Percentiles rank a stretch among this genome's conserved stretches.
Conservation (phyloP, 768 basidiomycete species). For the Cystobasidium onofrii region DNA sequence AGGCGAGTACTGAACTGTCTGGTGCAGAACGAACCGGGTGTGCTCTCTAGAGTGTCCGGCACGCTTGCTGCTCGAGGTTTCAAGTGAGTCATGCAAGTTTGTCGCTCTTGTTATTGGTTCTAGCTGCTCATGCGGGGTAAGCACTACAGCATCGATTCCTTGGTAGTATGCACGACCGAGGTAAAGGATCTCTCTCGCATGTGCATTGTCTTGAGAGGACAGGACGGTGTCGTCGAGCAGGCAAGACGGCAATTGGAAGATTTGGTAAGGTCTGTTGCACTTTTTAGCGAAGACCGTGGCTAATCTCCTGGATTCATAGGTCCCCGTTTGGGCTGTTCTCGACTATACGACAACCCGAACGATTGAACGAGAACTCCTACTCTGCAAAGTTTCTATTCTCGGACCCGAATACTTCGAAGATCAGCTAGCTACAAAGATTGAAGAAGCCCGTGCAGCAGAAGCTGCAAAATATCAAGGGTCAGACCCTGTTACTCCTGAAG, state of each 20-base stretch:
- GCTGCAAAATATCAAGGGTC: conserved; percentile 2
- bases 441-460: conserved; percentile 28
- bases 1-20: conserved; percentile 86
- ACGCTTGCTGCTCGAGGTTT: conserved; percentile 94
- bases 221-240: conserved; percentile 96
- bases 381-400: conserved; percentile 93
- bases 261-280: too few relatives aligned
- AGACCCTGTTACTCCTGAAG: background rate
- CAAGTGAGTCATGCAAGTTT: conserved; percentile 51
- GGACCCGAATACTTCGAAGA: conserved; percentile 94
- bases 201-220: conserved; percentile 93
- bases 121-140: conserved; percentile 28
- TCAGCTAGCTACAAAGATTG: conserved; percentile 59
- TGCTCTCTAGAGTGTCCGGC: conserved; percentile 94
- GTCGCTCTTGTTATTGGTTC: conserved; percentile 10
- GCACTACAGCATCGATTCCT: conserved; percentile 64
- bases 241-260: conserved; percentile 92
- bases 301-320: conserved; percentile 52
- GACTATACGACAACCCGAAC: conserved; percentile 90
- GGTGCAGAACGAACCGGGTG: conserved; percentile 98
- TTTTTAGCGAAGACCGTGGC: too few relatives aligned
- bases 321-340: conserved; percentile 97
- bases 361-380: conserved; percentile 84
- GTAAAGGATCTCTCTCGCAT: conserved; percentile 93
- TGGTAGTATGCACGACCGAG: conserved; percentile 96